Conservation (phyloP, 2,329 filamentous ascomycete species). For the Paecilomyces sp. region DNA sequence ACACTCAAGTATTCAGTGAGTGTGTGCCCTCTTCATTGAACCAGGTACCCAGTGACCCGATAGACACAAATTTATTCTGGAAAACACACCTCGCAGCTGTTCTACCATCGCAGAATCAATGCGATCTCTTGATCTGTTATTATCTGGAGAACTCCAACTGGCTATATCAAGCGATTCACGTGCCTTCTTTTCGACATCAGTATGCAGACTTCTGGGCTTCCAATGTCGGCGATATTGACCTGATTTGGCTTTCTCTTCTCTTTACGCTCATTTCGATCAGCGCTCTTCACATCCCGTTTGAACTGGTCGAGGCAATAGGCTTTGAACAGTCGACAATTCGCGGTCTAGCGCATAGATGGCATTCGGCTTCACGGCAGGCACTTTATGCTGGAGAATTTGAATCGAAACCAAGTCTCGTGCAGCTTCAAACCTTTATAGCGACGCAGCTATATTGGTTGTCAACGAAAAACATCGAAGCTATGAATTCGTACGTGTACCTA, state of each 20-base stretch:
- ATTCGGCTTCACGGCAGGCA: conserved; percentile 21
- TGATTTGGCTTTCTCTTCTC: conserved; percentile 24
- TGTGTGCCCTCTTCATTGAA: not conserved
- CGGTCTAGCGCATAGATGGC: conserved; percentile 19
- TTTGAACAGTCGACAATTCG: conserved; percentile 10
- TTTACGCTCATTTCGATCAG: conserved; percentile 21
- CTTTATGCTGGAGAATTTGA: conserved; percentile 20
- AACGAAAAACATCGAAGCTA: conserved; percentile 22
- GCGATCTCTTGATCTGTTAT: conserved; percentile 19
- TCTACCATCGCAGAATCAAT: conserved; percentile 12
- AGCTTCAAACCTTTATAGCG: conserved; percentile 21
- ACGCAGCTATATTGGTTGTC: conserved; percentile 25
- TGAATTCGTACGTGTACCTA: conserved; percentile 21
- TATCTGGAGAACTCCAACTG: conserved; percentile 25
- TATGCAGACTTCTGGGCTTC: conserved; percentile 20
- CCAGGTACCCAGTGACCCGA: not conserved
- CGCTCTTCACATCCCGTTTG: conserved; percentile 18
- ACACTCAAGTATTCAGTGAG: not conserved
- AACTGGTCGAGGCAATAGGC: conserved; percentile 14
- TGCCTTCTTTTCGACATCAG: conserved; percentile 14
- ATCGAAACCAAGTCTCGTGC: conserved; percentile 16
- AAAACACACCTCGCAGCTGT: conserved; percentile 12
- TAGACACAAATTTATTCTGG: conserved; percentile 12
- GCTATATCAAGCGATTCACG: conserved; percentile 20
- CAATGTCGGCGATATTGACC: conserved; percentile 16